Evolutionary conservation across 129 eudicot species (phyloP), one percentile per base, ranked within the genome.

Genomic region (Escallonia herrerae): DNA sequence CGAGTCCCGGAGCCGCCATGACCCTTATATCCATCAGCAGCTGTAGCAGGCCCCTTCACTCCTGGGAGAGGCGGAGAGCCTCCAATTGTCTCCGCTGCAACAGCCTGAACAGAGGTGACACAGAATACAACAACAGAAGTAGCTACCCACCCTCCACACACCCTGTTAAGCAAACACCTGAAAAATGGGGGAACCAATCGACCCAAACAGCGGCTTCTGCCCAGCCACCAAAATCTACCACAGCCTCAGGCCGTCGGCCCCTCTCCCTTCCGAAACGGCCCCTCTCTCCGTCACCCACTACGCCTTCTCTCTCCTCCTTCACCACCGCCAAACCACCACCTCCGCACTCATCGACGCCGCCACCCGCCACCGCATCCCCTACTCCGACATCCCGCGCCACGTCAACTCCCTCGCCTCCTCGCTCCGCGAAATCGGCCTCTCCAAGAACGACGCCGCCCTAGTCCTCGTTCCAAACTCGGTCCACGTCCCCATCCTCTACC

Each of bases 321-420:
- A 54, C 46, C 58, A 8, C 65, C 43, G 44, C 60, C 5, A 70
- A 53, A 0, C 50, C 56, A 11, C 70, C 70, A 12, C 71, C 13
- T 62, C 80, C 22, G 66, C 83, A 10, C 65, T 87, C 46, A 58
- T 83, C 14, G 84, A 86, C 75, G 79, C 81, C 51, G 22, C 79
- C 68, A 66, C 77, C 2, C 46, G 77, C 73, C 77, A 47, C 73
- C 56, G 73, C 58, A 64, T 83, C 14, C 66, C 79, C 3, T 77
- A 69, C 58, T 51, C 87, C 15, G 57, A 71, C 58, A 65, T 83
- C 33, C 59, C 64, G 5, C 45, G 6, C 39, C 65, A 61, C 14
- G 74, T 76, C 2, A 60, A 52, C 5, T 64, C 67, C 79, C 79
- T 83, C 3, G 70, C 85, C n/a, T 61, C 52, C 5, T 71, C 70